phyloP scores from a whole-genome alignment of 1,284 basidiomycete genomes.

The Trametes versicolor region DNA sequence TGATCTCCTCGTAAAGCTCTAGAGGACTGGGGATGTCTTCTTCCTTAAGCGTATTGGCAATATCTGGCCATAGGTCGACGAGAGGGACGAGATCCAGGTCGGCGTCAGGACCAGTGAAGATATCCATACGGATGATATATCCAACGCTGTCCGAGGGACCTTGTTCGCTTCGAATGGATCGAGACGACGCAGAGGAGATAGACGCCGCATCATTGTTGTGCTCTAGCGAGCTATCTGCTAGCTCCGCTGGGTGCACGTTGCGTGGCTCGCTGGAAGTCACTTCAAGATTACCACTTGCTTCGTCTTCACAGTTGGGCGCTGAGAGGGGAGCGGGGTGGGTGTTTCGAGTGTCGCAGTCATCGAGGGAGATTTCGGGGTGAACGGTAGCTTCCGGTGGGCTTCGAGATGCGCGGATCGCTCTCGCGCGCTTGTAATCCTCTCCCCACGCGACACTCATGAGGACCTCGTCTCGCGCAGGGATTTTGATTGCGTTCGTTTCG shows the following conservation, averaged over 20 bases:
- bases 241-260: not conserved
- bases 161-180: not conserved
- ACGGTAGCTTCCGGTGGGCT: not conserved
- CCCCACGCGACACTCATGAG: not conserved
- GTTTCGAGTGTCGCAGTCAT: not conserved
- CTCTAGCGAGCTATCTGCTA: not conserved
- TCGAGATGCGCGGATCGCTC: not conserved
- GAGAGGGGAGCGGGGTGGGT: no score
- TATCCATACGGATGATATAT: conserved; percentile 3
- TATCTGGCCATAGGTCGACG: conserved; percentile 18
- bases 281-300: not conserved
- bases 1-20: not conserved
- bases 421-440: not conserved
- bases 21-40: conserved; percentile 11
- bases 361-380: not conserved
- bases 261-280: not conserved
- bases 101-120: conserved; percentile 4
- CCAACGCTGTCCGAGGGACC: not conserved
- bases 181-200: not conserved
- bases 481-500: conserved; percentile 3
- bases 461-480: not conserved
- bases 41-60: conserved; percentile 7
- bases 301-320: not conserved
- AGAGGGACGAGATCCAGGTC: conserved; percentile 5
- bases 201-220: not conserved